Percentiles rank a stretch among this genome's conserved stretches.
phyloP scores from a whole-genome alignment of 2,329 filamentous ascomycete species.

The Ceratocystis diversiconidia region DNA sequence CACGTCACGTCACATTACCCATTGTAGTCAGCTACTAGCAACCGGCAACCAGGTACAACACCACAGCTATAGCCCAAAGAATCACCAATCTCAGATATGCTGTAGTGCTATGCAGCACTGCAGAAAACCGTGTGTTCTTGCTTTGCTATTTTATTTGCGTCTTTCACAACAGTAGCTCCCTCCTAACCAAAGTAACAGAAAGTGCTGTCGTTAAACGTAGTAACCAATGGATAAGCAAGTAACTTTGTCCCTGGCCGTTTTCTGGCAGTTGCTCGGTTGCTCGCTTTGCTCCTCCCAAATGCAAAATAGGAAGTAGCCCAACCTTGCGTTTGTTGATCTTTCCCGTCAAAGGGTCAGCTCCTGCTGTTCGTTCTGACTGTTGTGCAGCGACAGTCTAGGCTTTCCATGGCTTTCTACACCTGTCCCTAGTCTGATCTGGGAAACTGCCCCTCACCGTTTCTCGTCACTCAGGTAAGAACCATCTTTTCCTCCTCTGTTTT shows the following conservation, averaged over 20 bases:
- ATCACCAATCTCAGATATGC: no score
- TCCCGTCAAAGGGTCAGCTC: background rate
- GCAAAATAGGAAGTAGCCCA: background rate
- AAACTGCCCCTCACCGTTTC: background rate
- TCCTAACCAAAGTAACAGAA: background rate
- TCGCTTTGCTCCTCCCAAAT: background rate
- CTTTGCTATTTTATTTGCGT: background rate
- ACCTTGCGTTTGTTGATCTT: conserved; percentile 4
- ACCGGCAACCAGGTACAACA: no score
- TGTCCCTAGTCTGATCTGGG: background rate
- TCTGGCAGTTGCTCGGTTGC: conserved; percentile 1
- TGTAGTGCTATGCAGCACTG: no score
- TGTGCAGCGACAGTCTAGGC: background rate
- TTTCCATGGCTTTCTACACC: background rate
- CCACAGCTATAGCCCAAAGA: no score
- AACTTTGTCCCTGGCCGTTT: background rate
- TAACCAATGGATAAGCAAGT: background rate
- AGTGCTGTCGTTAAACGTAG: background rate
- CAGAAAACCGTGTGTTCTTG: background rate
- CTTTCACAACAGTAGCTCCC: background rate
- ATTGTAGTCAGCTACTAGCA: no score
- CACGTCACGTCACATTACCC: background rate
- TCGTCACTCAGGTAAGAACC: background rate
- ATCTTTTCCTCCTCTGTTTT: background rate
- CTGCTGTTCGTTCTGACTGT: background rate